phyloP scores from a whole-genome alignment of 495 filamentous ascomycete genomes.

The Daldinia vernicosa region DNA sequence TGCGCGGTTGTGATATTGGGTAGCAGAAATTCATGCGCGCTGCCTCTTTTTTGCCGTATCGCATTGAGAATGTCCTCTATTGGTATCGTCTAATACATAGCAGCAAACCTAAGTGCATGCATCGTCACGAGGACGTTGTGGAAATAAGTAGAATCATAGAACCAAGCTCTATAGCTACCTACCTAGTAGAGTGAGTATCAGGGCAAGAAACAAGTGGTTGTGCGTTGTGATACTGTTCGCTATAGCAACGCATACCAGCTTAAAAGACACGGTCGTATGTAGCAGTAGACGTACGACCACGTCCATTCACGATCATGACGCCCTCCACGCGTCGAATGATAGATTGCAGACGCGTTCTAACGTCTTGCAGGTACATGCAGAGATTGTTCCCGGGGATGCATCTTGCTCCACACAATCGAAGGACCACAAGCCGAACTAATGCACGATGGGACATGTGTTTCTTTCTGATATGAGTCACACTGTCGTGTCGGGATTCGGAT shows the following conservation, averaged over 20 bases:
- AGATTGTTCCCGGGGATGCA: constrained; percentile 26
- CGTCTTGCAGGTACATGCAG: constrained; percentile 29
- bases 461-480: constrained; percentile 41
- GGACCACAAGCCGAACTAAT: constrained; percentile 32
- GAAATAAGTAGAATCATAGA: constrained; percentile 19
- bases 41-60: constrained; percentile 22
- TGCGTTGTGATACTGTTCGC: constrained; percentile 44
- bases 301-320: constrained; percentile 36
- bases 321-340: constrained; percentile 34
- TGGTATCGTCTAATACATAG: not conserved
- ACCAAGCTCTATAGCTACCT: not conserved
- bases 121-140: constrained; percentile 24
- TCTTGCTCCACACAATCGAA: constrained; percentile 35
- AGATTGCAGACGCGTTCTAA: constrained; percentile 25
- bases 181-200: constrained; percentile 39
- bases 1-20: constrained; percentile 26
- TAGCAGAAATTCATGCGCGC: constrained; percentile 24
- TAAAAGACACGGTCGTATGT: constrained; percentile 39
- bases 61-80: not conserved
- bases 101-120: not conserved
- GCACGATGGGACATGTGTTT: constrained; percentile 39
- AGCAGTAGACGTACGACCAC: constrained; percentile 34
- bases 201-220: constrained; percentile 31
- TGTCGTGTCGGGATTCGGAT: constrained; percentile 37
- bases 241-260: constrained; percentile 12